These are phyloP conservation scores for Colletotrichum sp. DNA, from an alignment of 2,329 filamentous ascomycete genomes.

Conservation along the genomic window DNA sequence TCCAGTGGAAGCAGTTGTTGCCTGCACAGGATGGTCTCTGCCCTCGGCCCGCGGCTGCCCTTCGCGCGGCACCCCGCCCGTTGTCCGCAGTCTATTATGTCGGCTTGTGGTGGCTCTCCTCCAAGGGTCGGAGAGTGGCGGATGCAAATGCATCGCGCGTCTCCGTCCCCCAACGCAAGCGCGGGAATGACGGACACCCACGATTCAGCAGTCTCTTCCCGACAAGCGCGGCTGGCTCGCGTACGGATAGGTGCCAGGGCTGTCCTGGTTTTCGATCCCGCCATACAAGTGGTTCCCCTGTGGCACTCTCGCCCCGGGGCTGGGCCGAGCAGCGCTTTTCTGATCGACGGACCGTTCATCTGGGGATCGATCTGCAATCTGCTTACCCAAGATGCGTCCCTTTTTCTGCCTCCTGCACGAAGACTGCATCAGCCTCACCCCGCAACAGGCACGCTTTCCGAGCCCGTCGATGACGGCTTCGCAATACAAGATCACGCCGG, in stretches of 20 bases:
- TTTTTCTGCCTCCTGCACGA: background rate
- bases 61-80: background rate
- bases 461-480: background rate
- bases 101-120: background rate
- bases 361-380: slow-evolving; percentile 18
- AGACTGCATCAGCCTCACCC: slow-evolving; percentile 9
- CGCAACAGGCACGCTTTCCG: background rate
- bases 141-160: slow-evolving; percentile 7
- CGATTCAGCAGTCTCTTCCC: background rate
- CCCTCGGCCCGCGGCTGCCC: background rate
- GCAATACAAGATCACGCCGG: background rate
- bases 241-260: background rate
- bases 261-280: background rate
- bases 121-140: background rate
- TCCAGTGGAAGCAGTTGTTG: background rate
- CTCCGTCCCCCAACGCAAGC: slow-evolving; percentile 8
- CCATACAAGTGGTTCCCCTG: slow-evolving; percentile 10
- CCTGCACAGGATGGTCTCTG: background rate
- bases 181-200: slow-evolving; percentile 8
- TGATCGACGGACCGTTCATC: slow-evolving; percentile 14
- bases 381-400: background rate
- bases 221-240: slow-evolving; percentile 11
- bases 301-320: background rate
- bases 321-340: background rate
- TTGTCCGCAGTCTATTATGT: background rate